A percentile compares a stretch with the other conserved stretches of the same genome.
These are phyloP conservation scores for Ajuga chamaepitys DNA, from an alignment of 257 asterid species.

Conservation along the genomic window DNA sequence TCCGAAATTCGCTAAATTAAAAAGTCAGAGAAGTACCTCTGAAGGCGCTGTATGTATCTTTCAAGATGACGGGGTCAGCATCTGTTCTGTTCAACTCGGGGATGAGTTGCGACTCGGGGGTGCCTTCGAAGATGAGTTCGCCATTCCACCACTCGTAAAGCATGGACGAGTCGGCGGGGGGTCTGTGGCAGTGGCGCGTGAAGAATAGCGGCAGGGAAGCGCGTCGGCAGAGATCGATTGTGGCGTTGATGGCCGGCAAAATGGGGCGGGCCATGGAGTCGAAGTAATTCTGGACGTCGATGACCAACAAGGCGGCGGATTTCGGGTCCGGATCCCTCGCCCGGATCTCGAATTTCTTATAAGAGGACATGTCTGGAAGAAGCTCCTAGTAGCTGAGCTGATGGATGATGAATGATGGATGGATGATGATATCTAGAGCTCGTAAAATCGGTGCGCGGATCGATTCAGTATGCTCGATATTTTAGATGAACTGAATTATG, in stretches of 20 bases:
- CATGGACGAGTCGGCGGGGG: conserved; percentile 50
- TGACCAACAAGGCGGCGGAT: conserved; percentile 44
- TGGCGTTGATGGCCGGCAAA: conserved; percentile 36
- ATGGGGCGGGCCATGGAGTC: conserved; percentile 47
- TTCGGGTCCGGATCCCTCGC: conserved; percentile 42
- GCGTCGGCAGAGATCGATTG: conserved; percentile 52
- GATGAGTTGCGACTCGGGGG: conserved; percentile 46
- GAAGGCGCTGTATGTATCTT: conserved; percentile 70
- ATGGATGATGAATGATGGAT: too few species aligned
- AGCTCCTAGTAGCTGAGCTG: too few species aligned
- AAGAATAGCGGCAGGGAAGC: conserved; percentile 51
- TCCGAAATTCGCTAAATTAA: not conserved
- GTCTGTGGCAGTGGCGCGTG: conserved; percentile 74
- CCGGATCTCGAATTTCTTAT: conserved; percentile 50
- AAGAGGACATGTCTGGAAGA: conserved; percentile 19
- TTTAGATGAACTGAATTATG: too few species aligned
- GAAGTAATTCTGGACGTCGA: conserved; percentile 64
- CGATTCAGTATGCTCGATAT: too few species aligned
- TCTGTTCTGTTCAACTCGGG: conserved; percentile 29
- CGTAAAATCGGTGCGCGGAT: too few species aligned
- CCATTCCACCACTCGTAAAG: conserved; percentile 73
- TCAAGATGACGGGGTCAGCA: conserved; percentile 42
- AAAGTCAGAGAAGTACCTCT: conserved; percentile 22
- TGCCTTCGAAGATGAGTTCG: conserved; percentile 59
- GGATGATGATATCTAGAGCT: too few species aligned